Conservation (phyloP, 495 filamentous ascomycete genomes). For the Penicillium alfredii region DNA sequence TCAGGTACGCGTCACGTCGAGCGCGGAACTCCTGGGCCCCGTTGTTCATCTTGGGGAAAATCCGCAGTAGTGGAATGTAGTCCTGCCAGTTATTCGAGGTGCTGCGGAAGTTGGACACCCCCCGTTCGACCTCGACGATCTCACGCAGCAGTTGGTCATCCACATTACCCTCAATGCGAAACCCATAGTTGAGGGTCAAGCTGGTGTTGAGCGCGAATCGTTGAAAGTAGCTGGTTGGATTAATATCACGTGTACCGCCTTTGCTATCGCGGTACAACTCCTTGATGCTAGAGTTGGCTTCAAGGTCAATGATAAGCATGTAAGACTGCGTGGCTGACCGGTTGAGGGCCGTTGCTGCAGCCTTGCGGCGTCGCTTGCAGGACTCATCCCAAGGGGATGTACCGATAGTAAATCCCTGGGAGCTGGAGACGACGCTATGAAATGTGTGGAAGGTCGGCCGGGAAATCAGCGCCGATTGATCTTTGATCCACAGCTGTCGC, state of each 20-base stretch:
- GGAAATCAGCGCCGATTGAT: conserved; percentile 64
- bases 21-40: conserved; percentile 50
- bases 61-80: conserved; percentile 57
- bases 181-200: conserved; percentile 61
- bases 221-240: conserved; percentile 61
- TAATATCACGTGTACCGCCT: conserved; percentile 53
- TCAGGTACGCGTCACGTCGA: conserved; percentile 53
- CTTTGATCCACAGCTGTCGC: conserved; percentile 63
- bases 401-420: conserved; percentile 67
- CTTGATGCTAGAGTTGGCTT: conserved; percentile 57
- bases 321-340: conserved; percentile 59
- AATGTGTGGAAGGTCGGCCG: conserved; percentile 67
- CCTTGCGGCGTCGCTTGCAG: conserved; percentile 64
- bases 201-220: conserved; percentile 62
- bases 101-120: conserved; percentile 57
- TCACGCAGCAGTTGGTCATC: conserved; percentile 54
- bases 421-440: conserved; percentile 63
- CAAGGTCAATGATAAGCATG: conserved; percentile 68
- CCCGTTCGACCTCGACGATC: conserved; percentile 58
- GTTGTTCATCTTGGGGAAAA: conserved; percentile 48
- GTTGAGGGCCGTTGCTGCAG: conserved; percentile 65
- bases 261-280: conserved; percentile 54
- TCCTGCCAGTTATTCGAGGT: conserved; percentile 69
- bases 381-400: conserved; percentile 71
- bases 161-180: conserved; percentile 54